Evolutionary conservation across 108 stramenopile genomes (phyloP).

Genomic region (Fistulifera solaris): DNA sequence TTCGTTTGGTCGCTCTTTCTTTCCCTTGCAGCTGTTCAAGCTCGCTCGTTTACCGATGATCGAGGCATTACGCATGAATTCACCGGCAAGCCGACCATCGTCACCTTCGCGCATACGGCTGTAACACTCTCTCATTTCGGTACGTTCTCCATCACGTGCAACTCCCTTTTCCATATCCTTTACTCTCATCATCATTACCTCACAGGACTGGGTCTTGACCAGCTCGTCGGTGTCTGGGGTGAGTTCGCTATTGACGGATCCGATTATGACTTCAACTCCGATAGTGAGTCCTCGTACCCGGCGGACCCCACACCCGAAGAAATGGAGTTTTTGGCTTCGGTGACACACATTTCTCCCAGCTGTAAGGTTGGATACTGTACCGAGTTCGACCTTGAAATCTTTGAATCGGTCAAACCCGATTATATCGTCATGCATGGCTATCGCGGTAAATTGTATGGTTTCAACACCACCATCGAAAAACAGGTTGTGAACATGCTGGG

Average conservation of each 20-base stretch:
- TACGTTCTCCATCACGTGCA: no score
- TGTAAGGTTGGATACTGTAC: no score
- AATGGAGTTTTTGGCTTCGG: not conserved
- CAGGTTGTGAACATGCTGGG: no score
- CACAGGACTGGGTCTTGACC: not conserved
- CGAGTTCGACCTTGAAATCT: not conserved
- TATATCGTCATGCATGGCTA: not conserved
- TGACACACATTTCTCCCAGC: not conserved
- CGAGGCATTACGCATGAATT: no score
- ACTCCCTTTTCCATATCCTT: no score
- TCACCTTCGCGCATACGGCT: conserved; percentile 2
- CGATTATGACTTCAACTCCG: conserved; percentile 5
- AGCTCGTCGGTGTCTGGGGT: conserved; percentile 13
- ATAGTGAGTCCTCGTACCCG: conserved; percentile 2
- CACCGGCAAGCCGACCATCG: no score
- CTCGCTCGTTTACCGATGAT: no score
- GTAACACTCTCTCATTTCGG: conserved; percentile 8
- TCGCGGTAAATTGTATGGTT: not conserved
- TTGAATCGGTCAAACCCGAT: not conserved
- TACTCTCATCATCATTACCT: no score
- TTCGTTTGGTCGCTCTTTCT: no score
- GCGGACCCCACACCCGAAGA: conserved; percentile 7
- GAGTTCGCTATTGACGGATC: conserved; percentile 3
- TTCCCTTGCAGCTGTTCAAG: no score
- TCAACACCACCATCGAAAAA: not conserved